Base-by-base conservation (phyloP, 2,329 filamentous ascomycete genomes). In the Fusarium pseudonygamai region DNA sequence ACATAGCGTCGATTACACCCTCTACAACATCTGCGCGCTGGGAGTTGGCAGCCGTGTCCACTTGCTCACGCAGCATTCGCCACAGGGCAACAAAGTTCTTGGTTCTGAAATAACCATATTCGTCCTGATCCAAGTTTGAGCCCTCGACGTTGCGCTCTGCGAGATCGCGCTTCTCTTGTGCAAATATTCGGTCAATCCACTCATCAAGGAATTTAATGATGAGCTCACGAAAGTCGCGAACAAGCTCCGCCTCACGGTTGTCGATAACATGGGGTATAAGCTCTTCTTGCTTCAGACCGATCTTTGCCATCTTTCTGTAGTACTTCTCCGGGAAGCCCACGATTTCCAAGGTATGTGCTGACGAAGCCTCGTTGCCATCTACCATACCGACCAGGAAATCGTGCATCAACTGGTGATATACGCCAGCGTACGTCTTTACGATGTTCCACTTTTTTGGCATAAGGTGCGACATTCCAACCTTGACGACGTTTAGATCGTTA, bases 371-470 rank as follows among this genome's bases (percentile, higher is more conserved):
- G 2, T 93, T 89, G 78, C 97, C 93, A 76, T 98, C 93, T 67
- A 98, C 92, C 80, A 95, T 90, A 32, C 86, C 90, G 60, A 97
- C 85, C 15, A 99, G 87, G 81, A 96, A 97, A 82, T 98, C 94
- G 84, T 97, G 96, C 96, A 99, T 98, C 75, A 96, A 89, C 73
- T 90, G 88, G 84, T 99, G 96, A 81, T 99, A 99, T 70, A 97
- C 95, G 78, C 93, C 89, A 67, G 91, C 92, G 82, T 97, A 99
- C 2, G 93, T 96, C 80, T 93, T 92, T 84, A 95, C 93, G 53
- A 99, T 97, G 80, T 93, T 95, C 96, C 96, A 99, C 82, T 96
- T 97, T 83, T 93, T 96, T 14, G 97, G 96, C 90, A 98, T 95
- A 60, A 99, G 87, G 34, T 90, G 90, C 68, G 93, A 90, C 93